A percentile compares a stretch with the other conserved stretches of the same genome.
These are phyloP conservation scores for Cicer arietinum DNA, from an alignment of 306 rosid genomes.

Conservation along the genomic window DNA sequence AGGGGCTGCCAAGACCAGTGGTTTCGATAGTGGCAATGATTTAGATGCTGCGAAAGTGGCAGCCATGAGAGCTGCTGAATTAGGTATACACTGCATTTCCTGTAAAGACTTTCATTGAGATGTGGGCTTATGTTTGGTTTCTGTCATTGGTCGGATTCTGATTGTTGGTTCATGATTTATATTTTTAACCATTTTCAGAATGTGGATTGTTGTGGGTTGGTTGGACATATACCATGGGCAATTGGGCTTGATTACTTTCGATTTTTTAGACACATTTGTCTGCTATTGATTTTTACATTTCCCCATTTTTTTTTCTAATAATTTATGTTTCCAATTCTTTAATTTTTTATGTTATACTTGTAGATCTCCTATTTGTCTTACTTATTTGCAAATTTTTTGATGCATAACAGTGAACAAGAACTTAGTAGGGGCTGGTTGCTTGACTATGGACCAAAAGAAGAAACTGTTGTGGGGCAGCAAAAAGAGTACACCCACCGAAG, in stretches of 20 bases:
- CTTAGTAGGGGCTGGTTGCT: slow-evolving; percentile 68
- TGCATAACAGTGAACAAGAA: slow-evolving; percentile 77
- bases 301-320: not conserved
- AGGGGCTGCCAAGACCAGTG: slow-evolving; percentile 51
- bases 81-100: slow-evolving; percentile 57
- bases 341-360: slow-evolving; percentile 7
- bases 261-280: slow-evolving; percentile 2
- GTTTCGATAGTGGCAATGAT: slow-evolving; percentile 60
- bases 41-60: slow-evolving; percentile 84
- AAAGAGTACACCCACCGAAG: slow-evolving; percentile 70
- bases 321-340: not conserved
- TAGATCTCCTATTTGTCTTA: slow-evolving; percentile 23
- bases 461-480: slow-evolving; percentile 96
- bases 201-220: slow-evolving; percentile 34
- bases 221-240: slow-evolving; percentile 18
- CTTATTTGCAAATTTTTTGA: slow-evolving; percentile 41
- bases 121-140: slow-evolving; percentile 4
- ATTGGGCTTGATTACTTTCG: not conserved
- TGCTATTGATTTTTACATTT: slow-evolving; percentile 2
- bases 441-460: slow-evolving; percentile 98
- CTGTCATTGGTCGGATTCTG: slow-evolving; percentile 31
- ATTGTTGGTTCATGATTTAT: slow-evolving; percentile 27
- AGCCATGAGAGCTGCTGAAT: slow-evolving; percentile 97
- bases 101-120: slow-evolving; percentile 25
- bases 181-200: slow-evolving; percentile 32